Conservation (phyloP, 2,329 filamentous ascomycete genomes). For the Penicillium brevicompactum region DNA sequence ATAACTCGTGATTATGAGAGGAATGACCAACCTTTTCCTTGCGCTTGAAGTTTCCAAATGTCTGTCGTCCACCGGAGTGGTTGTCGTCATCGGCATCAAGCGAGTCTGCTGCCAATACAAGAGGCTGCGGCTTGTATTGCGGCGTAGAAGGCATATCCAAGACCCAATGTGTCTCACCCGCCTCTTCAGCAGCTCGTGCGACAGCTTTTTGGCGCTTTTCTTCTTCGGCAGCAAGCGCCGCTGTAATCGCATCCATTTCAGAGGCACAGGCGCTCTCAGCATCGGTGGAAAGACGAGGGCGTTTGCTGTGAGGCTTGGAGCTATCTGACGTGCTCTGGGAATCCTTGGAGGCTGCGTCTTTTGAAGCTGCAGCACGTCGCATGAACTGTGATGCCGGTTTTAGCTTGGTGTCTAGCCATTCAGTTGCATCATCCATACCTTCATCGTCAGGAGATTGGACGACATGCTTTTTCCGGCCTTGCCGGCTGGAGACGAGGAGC, state of each 20-base stretch:
- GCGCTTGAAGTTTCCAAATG: slow-evolving; percentile 44
- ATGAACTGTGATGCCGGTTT: slow-evolving; percentile 64
- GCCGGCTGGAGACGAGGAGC: slow-evolving; percentile 50
- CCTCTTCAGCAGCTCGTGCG: slow-evolving; percentile 43
- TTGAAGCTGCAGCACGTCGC: slow-evolving; percentile 77
- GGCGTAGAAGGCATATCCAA: slow-evolving; percentile 33
- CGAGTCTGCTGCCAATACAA: slow-evolving; percentile 36
- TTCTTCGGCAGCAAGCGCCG: slow-evolving; percentile 45
- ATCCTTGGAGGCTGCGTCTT: slow-evolving; percentile 24
- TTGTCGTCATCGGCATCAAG: slow-evolving; percentile 36
- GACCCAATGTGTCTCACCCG: slow-evolving; percentile 49
- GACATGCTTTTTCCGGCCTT: slow-evolving; percentile 74
- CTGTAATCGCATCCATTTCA: slow-evolving; percentile 43
- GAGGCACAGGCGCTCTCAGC: slow-evolving; percentile 26
- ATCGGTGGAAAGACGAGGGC: slow-evolving; percentile 35
- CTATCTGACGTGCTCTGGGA: slow-evolving; percentile 38
- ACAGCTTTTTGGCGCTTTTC: slow-evolving; percentile 43
- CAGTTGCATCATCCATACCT: slow-evolving; percentile 48
- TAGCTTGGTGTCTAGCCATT: neutral
- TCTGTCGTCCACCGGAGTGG: slow-evolving; percentile 34
- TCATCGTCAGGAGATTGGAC: slow-evolving; percentile 87
- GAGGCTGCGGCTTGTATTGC: slow-evolving; percentile 26
- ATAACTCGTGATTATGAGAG: neutral
- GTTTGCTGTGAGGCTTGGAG: slow-evolving; percentile 35
- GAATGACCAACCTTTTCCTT: slow-evolving; percentile 32